Evolutionary conservation across 495 filamentous ascomycete genomes (phyloP).

Genomic region (Bryoglossum gracile): DNA sequence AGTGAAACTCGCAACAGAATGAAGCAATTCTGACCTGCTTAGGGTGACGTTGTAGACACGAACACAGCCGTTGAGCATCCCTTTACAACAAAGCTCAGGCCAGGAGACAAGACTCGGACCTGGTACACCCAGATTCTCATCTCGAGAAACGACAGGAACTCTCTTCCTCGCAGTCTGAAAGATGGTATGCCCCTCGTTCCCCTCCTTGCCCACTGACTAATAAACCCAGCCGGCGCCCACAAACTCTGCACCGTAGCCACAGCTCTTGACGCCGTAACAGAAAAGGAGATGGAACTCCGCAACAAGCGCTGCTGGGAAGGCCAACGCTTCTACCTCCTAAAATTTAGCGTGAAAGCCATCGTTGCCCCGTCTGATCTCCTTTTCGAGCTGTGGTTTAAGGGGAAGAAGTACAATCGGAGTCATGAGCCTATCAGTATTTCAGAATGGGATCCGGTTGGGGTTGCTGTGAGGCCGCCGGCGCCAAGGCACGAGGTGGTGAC

Average conservation of each 20-base stretch:
- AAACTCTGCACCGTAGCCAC: neutral
- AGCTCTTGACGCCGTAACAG: neutral
- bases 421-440: neutral
- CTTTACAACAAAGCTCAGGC: neutral
- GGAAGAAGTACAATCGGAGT: neutral
- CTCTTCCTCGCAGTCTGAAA: neutral
- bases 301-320: neutral
- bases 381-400: neutral
- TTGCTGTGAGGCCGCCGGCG: neutral
- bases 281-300: neutral
- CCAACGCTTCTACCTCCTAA: neutral
- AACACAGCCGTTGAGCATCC: neutral
- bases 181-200: neutral
- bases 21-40: neutral
- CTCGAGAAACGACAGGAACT: neutral
- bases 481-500: too few relatives aligned
- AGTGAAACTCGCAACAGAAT: neutral
- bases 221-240: neutral
- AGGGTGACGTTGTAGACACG: neutral
- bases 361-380: neutral
- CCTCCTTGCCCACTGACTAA: too few relatives aligned
- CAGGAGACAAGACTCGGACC: neutral
- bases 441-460: neutral
- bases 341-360: neutral
- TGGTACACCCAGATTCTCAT: neutral